Evolutionary conservation across 257 asterid genomes (phyloP), one percentile per base, ranked within the genome.

Genomic region (Voacanga thouarsii): DNA sequence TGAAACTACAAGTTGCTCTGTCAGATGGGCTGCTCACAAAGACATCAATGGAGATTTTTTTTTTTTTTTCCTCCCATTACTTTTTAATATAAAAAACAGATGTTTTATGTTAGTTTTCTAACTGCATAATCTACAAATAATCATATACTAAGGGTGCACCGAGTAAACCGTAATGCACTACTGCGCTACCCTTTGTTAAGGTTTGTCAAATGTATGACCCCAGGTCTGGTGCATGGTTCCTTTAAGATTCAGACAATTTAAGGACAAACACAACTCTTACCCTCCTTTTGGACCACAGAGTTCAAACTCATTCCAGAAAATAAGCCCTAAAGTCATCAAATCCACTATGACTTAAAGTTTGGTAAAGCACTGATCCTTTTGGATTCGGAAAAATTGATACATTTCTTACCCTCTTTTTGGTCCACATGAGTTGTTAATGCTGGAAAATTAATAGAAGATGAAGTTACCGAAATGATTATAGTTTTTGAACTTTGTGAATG

Each of bases 381-480:
- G 33, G 71, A 65, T 33, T 65, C 28, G 21, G 63, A 56, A 56
- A 56, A 6, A 26, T 26, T 28, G 41, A 30, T 64, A 16, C 23
- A 30, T 64, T 64, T 33, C 4, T 59, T 9, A 18, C 24, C 26
- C 15, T 66, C 49, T 37, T 37, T 76, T 37, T 50, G 37, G 73
- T 11, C 64, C 75, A 53, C 45, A 14, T 39, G 72, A 43, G 24
- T 7, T 76, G 63, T 26, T 75, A 37, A 30, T 47, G 39, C 0
- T 67, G 23, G 43, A 67, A 50, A 45, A 10, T 19, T n/a, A 61
- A 60, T 26, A 75, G 72, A 75, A 75, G n/a, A 37, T 39, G 19
- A n/a, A n/a, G 28, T 33, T 61, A 18, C 19, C 16, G 21, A 77
- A 66, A 77, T 66, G 75, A 77, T 77, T 67, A 67, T 44, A 4